Evolutionary conservation across 2,329 filamentous ascomycete genomes (phyloP).

Genomic region (Ascochyta viciae-villosae): DNA sequence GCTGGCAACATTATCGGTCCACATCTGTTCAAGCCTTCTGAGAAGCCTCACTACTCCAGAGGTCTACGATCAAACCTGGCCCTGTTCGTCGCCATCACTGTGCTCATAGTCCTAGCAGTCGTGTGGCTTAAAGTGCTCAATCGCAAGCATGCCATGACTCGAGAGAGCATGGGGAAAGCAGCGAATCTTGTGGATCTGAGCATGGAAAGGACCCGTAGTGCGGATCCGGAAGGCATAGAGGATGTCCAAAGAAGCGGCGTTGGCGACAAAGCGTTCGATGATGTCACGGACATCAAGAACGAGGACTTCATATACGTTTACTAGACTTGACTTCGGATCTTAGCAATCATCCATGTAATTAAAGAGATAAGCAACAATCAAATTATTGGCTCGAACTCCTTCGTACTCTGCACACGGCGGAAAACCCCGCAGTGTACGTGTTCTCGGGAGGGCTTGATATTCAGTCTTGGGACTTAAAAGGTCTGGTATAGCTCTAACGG

Average conservation of each 20-base stretch:
- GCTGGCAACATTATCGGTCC: slow-evolving; percentile 72
- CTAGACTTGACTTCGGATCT: slow-evolving; percentile 22
- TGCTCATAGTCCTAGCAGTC: slow-evolving; percentile 56
- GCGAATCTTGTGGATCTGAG: slow-evolving; percentile 66
- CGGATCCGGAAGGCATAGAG: slow-evolving; percentile 39
- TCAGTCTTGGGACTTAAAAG: too few relatives aligned
- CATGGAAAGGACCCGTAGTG: slow-evolving; percentile 60
- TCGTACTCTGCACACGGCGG: background rate
- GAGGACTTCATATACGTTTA: slow-evolving; percentile 70
- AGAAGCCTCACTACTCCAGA: slow-evolving; percentile 64
- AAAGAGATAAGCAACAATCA: background rate
- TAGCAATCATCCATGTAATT: background rate
- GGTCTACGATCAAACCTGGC: slow-evolving; percentile 67
- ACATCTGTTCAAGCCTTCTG: slow-evolving; percentile 67
- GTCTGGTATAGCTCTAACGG: too few relatives aligned
- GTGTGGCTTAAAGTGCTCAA: slow-evolving; percentile 63
- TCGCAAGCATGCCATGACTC: slow-evolving; percentile 59
- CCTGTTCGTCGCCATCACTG: slow-evolving; percentile 66
- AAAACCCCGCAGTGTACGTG: too few relatives aligned
- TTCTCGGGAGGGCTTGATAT: too few relatives aligned
- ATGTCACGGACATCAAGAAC: slow-evolving; percentile 67
- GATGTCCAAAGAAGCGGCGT: slow-evolving; percentile 33
- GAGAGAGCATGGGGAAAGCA: slow-evolving; percentile 66
- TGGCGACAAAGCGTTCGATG: slow-evolving; percentile 62
- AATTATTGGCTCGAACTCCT: background rate